Evolutionary conservation across 768 basidiomycete species (phyloP), one percentile per base, ranked within the genome.

Genomic region (Tremella fuciformis): DNA sequence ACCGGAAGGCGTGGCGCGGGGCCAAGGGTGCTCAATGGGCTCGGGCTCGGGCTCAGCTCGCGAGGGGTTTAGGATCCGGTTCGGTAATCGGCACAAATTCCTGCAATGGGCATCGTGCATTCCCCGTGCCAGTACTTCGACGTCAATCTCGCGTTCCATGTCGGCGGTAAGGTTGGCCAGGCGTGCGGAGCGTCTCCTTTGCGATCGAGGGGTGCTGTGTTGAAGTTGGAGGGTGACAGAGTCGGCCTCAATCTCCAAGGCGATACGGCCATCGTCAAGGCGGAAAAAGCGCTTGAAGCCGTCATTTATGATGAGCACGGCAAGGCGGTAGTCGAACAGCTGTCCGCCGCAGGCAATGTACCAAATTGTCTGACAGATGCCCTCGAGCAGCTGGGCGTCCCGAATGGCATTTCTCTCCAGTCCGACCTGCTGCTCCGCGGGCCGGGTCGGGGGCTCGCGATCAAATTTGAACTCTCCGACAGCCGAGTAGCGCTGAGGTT

Each of bases 201-300:
- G 29, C 29, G 29, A 11, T 11, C 29, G 29, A 22, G 42, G 18
- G 42, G 18, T 18, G n/a, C 13, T 11, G 22, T 46, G 42, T 4
- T 46, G 7, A 11, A 34, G 29, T 18, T 24, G 42, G 22, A 15
- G 42, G 22, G 6, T 46, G 42, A 46, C n/a, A 46, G 42, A 46
- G 22, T 46, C 42, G 22, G 16, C 42, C 22, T 18, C 18, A 4
- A 46, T 24, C 22, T 18, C 18, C 15, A 46, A 4, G 42, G 42
- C 42, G n/a, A 46, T 46, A 15, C 18, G n/a, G 18, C 18, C 22
- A 18, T 46, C 42, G 42, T 46, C 42, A 4, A 46, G 42, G 22
- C n/a, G 42, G 42, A 46, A 46, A 18, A 46, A 22, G 42, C 42
- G 42, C 22, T 46, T 46, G 42, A 46, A 46, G 42, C 42, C n/a